A percentile compares a stretch with the other conserved stretches of the same genome.
Evolutionary conservation across 495 filamentous ascomycete genomes (phyloP).

Genomic region (Talaromyces trachyspermus): DNA sequence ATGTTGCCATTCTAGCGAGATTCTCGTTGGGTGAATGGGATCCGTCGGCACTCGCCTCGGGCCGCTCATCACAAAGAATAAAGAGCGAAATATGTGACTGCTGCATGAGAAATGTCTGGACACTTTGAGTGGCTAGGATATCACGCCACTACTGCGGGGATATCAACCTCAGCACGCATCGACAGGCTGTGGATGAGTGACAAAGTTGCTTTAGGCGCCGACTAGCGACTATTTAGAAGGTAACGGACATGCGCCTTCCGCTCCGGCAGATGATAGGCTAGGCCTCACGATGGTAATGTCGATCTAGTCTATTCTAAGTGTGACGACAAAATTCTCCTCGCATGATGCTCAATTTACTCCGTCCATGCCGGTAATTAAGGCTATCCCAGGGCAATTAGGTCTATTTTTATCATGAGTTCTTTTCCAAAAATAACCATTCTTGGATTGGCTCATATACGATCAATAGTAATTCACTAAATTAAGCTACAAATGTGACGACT

Average conservation of each 20-base stretch:
- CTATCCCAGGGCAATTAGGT: neutral
- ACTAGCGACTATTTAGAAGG: neutral
- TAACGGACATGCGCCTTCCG: neutral
- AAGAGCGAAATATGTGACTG: neutral
- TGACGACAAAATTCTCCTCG: neutral
- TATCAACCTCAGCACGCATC: conserved; percentile 2
- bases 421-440: too few species aligned
- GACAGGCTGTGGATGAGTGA: conserved; percentile 5
- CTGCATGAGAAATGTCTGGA: too few species aligned
- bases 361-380: neutral
- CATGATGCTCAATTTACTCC: neutral
- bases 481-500: neutral
- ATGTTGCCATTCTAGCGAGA: neutral
- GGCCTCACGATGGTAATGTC: neutral
- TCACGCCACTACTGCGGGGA: conserved; percentile 13
- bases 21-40: neutral
- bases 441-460: neutral
- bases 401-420: conserved; percentile 2
- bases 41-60: neutral
- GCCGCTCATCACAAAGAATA: neutral
- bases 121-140: conserved; percentile 8
- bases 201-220: neutral
- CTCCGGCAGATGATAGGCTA: neutral
- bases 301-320: neutral
- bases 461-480: conserved; percentile 1